These are phyloP conservation scores for Yamadazyma membranifaciens DNA, from an alignment of 1,139 yeast species.

Conservation along the genomic window DNA sequence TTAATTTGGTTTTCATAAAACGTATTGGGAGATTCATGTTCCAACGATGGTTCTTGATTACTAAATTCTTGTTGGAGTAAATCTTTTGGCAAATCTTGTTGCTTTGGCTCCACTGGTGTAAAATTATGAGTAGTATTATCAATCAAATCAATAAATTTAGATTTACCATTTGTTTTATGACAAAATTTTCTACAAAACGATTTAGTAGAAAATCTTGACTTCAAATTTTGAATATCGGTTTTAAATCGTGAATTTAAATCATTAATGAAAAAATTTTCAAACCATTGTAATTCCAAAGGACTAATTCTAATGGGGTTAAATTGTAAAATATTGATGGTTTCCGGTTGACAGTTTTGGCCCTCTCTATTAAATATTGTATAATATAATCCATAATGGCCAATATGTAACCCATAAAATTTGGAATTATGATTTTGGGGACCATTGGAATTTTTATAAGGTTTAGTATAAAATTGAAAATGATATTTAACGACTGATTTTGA, in stretches of 20 bases:
- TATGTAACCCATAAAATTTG: conserved; percentile 30
- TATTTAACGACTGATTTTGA: conserved; percentile 2
- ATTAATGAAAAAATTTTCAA: conserved; percentile 27
- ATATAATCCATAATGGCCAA: conserved; percentile 47
- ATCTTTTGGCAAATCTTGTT: not conserved
- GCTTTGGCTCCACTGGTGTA: not conserved
- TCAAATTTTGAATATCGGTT: conserved; percentile 23
- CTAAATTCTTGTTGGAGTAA: not conserved
- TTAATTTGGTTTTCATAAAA: conserved; percentile 4
- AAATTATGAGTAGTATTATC: not conserved
- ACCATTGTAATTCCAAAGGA: conserved; percentile 11
- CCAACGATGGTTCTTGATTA: not conserved
- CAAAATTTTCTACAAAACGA: conserved; percentile 8
- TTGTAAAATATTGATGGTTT: conserved; percentile 11
- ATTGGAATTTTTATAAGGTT: conserved; percentile 1
- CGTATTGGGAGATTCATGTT: not conserved
- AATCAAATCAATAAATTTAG: not conserved
- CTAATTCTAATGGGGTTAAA: conserved; percentile 12
- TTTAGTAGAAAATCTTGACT: conserved; percentile 17
- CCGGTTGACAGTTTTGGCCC: conserved; percentile 18
- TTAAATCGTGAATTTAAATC: conserved; percentile 29
- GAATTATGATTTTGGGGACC: conserved; percentile 7
- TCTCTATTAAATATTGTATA: conserved; percentile 44
- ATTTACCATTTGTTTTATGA: not conserved
- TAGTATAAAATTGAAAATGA: conserved; percentile 4